Conservation (phyloP, 805 yeast genomes). For the Suhomyces xylopsoci region DNA sequence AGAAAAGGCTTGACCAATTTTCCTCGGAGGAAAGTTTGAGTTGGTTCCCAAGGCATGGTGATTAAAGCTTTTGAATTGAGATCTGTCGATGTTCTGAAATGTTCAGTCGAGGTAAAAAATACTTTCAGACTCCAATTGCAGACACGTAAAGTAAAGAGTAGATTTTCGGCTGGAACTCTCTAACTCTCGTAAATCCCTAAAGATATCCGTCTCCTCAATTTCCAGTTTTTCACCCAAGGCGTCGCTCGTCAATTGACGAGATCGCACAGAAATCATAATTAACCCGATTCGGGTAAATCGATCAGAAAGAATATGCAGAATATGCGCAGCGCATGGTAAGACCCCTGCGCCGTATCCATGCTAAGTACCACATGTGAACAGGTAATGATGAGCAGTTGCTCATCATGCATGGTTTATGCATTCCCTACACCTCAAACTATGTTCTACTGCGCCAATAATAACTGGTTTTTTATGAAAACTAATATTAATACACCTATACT, state of each 20-base stretch:
- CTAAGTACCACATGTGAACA: neutral
- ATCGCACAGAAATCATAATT: neutral
- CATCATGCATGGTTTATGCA: neutral
- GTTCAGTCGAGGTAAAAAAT: neutral
- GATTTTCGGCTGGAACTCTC: neutral
- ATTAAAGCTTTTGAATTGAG: neutral
- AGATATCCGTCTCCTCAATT: neutral
- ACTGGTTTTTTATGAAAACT: neutral
- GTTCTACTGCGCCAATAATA: neutral
- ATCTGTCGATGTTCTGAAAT: neutral
- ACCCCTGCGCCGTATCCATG: neutral
- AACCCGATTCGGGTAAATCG: conserved; percentile 2
- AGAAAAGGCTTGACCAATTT: conserved; percentile 38
- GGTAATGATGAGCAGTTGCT: neutral
- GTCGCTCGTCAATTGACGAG: conserved; percentile 5
- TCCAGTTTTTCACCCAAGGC: neutral
- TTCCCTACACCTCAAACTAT: neutral
- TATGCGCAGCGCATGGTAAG: neutral
- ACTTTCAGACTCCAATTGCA: neutral
- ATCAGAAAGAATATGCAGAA: neutral
- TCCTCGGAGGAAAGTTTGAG: conserved; percentile 35
- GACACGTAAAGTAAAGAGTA: neutral
- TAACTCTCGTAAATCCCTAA: neutral
- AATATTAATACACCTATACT: neutral
- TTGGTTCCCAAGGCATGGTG: conserved; percentile 38